Conservation (phyloP, 805 yeast genomes). For the Kodamaea lidongshanica region DNA sequence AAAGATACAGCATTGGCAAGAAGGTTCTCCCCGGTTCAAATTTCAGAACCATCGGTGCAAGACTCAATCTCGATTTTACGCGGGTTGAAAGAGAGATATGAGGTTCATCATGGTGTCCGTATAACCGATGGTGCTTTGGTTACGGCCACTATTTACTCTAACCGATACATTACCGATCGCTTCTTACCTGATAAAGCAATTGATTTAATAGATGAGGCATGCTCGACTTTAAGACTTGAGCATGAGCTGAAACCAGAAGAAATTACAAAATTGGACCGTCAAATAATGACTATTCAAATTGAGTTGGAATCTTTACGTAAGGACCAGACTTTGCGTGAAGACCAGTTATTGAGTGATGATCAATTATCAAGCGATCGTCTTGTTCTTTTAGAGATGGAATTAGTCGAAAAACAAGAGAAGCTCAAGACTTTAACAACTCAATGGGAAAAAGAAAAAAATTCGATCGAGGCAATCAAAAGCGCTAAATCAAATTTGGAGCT, state of each 20-base stretch:
- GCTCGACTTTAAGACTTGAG: slow-evolving; percentile 88
- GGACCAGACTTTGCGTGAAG: no score
- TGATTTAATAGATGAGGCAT: slow-evolving; percentile 94
- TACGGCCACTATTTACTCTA: slow-evolving; percentile 85
- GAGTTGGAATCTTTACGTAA: slow-evolving; percentile 91
- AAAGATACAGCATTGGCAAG: slow-evolving; percentile 95
- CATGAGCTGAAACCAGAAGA: slow-evolving; percentile 97
- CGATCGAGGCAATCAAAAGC: slow-evolving; percentile 68
- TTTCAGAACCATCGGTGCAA: slow-evolving; percentile 83
- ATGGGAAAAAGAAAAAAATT: slow-evolving; percentile 81
- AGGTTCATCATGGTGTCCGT: slow-evolving; percentile 96
- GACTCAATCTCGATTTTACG: slow-evolving; percentile 89
- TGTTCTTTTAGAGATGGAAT: slow-evolving; percentile 62
- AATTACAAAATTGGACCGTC: slow-evolving; percentile 80
- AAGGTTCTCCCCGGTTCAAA: slow-evolving; percentile 82
- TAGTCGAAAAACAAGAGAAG: slow-evolving; percentile 59
- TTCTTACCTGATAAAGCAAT: slow-evolving; percentile 95
- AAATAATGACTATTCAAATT: slow-evolving; percentile 88
- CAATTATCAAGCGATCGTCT: slow-evolving; percentile 74
- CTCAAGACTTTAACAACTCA: slow-evolving; percentile 63
- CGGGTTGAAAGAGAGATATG: slow-evolving; percentile 90
- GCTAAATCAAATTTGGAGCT: slow-evolving; percentile 80
- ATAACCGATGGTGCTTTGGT: slow-evolving; percentile 89
- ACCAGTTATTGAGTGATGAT: no score
- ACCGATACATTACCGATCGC: slow-evolving; percentile 86